These are phyloP conservation scores for Magnaporthales sp. DNA, from an alignment of 2,329 filamentous ascomycete genomes.

Conservation along the genomic window DNA sequence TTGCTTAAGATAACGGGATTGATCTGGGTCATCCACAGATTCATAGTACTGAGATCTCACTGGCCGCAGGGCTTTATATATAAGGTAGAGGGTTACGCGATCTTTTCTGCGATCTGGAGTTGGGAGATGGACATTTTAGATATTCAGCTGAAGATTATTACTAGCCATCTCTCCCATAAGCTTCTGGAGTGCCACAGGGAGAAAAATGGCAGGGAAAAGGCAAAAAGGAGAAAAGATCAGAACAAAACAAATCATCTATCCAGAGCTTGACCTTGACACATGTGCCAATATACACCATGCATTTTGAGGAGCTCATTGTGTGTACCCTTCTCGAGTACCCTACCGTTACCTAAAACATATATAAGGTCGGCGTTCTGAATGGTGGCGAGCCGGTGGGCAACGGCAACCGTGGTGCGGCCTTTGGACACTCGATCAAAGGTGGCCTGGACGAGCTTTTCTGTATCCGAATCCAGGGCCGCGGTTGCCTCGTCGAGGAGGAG, in stretches of 20 bases:
- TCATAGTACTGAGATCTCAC: too few species aligned
- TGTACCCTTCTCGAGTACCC: slow-evolving; percentile 45
- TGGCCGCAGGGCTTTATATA: too few species aligned
- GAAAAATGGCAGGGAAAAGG: too few species aligned
- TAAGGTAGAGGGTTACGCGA: too few species aligned
- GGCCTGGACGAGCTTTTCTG: slow-evolving; percentile 50
- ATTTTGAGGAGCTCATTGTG: slow-evolving; percentile 41
- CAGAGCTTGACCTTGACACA: slow-evolving; percentile 52
- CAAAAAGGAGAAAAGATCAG: too few species aligned
- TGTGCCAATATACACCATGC: slow-evolving; percentile 47
- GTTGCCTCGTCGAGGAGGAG: slow-evolving; percentile 53
- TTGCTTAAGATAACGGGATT: too few species aligned
- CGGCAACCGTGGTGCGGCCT: slow-evolving; percentile 59
- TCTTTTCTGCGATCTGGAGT: too few species aligned
- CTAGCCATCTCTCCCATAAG: too few species aligned
- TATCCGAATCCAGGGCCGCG: slow-evolving; percentile 49
- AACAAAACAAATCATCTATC: slow-evolving; percentile 36
- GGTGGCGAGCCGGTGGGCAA: slow-evolving; percentile 57
- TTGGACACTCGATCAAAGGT: slow-evolving; percentile 56
- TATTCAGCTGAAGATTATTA: too few species aligned
- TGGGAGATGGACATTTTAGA: too few species aligned
- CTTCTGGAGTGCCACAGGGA: too few species aligned
- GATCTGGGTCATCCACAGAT: too few species aligned
- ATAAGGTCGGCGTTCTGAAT: slow-evolving; percentile 33
- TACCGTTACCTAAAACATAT: slow-evolving; percentile 64